These are phyloP conservation scores for Pterocarpus macrocarpus DNA, from an alignment of 306 rosid species.

Conservation along the genomic window DNA sequence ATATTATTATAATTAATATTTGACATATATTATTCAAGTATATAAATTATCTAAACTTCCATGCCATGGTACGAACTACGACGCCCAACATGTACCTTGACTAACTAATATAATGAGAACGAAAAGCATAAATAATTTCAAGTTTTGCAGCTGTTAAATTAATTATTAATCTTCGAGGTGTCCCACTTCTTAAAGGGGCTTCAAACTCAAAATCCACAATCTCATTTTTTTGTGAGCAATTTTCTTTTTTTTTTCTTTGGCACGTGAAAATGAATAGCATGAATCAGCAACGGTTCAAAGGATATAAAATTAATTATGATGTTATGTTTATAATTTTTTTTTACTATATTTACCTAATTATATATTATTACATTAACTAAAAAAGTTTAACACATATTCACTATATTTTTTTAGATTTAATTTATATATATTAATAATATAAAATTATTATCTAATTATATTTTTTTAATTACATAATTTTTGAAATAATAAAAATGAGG, in stretches of 20 bases:
- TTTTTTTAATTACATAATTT: too few relatives aligned
- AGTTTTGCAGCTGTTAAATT: background rate
- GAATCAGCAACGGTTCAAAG: background rate
- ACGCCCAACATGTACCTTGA: background rate
- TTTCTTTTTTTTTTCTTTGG: background rate
- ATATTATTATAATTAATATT: too few relatives aligned
- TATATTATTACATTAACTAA: too few relatives aligned
- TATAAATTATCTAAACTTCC: background rate
- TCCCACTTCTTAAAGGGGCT: conserved; percentile 12
- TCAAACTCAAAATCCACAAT: background rate
- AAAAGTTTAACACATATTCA: too few relatives aligned
- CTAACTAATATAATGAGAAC: background rate
- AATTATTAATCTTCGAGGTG: background rate
- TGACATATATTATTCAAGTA: too few relatives aligned
- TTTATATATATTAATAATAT: too few relatives aligned
- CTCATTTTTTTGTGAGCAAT: background rate
- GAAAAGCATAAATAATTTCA: background rate
- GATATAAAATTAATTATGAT: background rate
- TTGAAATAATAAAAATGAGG: too few relatives aligned
- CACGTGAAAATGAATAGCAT: background rate
- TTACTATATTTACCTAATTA: too few relatives aligned
- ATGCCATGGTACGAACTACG: background rate
- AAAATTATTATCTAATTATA: too few relatives aligned
- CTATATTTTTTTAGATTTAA: too few relatives aligned
- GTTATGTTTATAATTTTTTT: too few relatives aligned